Conservation (phyloP, 2,329 filamentous ascomycete genomes). For the Diaporthe ampelina region DNA sequence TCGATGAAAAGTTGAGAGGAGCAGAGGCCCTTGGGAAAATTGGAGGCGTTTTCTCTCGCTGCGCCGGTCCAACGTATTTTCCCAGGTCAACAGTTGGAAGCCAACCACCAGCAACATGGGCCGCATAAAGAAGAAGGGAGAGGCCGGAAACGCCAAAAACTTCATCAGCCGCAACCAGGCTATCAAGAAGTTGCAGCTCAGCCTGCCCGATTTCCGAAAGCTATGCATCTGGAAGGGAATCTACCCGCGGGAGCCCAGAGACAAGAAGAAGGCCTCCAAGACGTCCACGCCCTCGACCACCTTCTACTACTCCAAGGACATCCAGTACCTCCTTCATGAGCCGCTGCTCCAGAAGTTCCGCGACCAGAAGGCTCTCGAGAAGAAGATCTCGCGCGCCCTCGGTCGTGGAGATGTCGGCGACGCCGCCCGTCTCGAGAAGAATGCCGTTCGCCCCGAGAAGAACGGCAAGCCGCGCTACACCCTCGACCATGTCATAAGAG, state of each 20-base stretch:
- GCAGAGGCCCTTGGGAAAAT: slow-evolving; percentile 48
- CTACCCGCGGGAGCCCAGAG: slow-evolving; percentile 96
- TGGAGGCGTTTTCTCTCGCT: slow-evolving; percentile 30
- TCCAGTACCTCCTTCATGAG: slow-evolving; percentile 98
- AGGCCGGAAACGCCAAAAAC: slow-evolving; percentile 95
- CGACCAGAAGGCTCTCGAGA: slow-evolving; percentile 95
- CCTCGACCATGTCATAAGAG: slow-evolving; percentile 96
- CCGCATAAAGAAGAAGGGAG: slow-evolving; percentile 92
- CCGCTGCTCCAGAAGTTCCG: slow-evolving; percentile 94
- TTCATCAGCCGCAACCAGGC: slow-evolving; percentile 98
- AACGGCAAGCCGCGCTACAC: slow-evolving; percentile 91
- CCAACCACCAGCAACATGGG: slow-evolving; percentile 64
- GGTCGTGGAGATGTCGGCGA: slow-evolving; percentile 92
- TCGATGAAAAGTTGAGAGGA: slow-evolving; percentile 48
- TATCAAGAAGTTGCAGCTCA: slow-evolving; percentile 97
- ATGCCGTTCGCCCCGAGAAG: slow-evolving; percentile 90
- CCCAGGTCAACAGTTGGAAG: slow-evolving; percentile 26
- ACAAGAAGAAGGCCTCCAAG: slow-evolving; percentile 96
- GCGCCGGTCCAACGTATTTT: slow-evolving; percentile 44
- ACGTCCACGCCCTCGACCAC: slow-evolving; percentile 91
- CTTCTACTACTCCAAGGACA: slow-evolving; percentile 93
- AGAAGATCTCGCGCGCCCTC: slow-evolving; percentile 95
- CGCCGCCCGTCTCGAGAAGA: slow-evolving; percentile 86
- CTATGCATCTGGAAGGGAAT: slow-evolving; percentile 99
- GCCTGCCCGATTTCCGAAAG: slow-evolving; percentile 95